Base-by-base conservation (phyloP, 2,329 filamentous ascomycete genomes). In the Cladophialophora immunda region DNA sequence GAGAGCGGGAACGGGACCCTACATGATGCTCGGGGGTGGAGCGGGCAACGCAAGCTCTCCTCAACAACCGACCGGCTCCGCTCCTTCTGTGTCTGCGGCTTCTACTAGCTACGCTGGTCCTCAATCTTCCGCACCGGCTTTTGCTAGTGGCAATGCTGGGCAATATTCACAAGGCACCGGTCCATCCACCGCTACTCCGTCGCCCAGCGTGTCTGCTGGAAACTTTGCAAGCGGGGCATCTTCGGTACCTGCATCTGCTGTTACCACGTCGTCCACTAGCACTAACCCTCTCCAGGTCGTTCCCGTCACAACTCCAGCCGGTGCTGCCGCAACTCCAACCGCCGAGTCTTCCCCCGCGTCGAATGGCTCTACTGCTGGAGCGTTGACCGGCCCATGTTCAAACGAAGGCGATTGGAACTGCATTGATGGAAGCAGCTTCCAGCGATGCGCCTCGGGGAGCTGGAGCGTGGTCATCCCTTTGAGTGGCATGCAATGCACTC, bases 341-440 rank as follows among this genome's bases (percentile, higher is more conserved):
- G 19, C 36, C 36, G 11, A 4, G 19, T 30, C 30, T 17, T 30
- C 71, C 6, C 4, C 62, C 11, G 47, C 65, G 3, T 30, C 58
- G 58, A 34, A 56, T 27, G 45, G 58, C 30, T 36, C 71, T 52
- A 65, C 79, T 47, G 73, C 72, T 62, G 74, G 75, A 56, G 71
- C 75, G 25, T 74, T 79, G 6, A 82, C 81, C 34, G 77, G 81
- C 15, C 62, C 81, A 22, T 89, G 88, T 78, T 76, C 74, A 36
- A 65, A 77, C 3, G 86, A 89, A 72, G 88, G 88, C 22, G 71
- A 76, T 17, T 90, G 85, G 85, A 85, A 86, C 77, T 90, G 88
- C 74, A 78, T 87, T 19, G 70, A 71, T 41, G 86, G 86, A 58
- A 78, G 76, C 27, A 80, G 82, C 58, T 90, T 87, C 81, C 87